Percentiles rank a stretch among this genome's conserved stretches.
These are phyloP conservation scores for Colletotrichum neosansevieriae DNA, from an alignment of 2,329 filamentous ascomycete genomes.

Conservation along the genomic window DNA sequence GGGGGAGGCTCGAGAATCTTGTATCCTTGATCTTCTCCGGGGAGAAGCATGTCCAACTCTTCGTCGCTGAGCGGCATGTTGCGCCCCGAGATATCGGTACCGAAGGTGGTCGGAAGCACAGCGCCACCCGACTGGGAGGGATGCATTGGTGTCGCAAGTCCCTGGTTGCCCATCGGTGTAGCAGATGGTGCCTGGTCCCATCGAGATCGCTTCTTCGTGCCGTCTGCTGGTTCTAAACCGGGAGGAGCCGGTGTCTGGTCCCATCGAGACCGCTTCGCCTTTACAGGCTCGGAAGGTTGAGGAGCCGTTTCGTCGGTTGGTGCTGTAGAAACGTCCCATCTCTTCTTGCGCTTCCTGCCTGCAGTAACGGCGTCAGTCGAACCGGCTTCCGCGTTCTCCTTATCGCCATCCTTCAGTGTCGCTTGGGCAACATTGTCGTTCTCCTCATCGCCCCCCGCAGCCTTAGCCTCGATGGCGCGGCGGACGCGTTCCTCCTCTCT, in stretches of 20 bases:
- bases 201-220: slow-evolving; percentile 80
- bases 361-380: slow-evolving; percentile 72
- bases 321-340: slow-evolving; percentile 86
- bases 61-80: slow-evolving; percentile 91
- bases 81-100: slow-evolving; percentile 82
- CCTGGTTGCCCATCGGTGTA: slow-evolving; percentile 78
- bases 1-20: slow-evolving; percentile 91
- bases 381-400: slow-evolving; percentile 79
- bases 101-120: slow-evolving; percentile 73
- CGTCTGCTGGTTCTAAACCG: slow-evolving; percentile 65
- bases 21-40: slow-evolving; percentile 89
- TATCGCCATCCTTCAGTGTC: slow-evolving; percentile 79
- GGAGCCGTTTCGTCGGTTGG: slow-evolving; percentile 62
- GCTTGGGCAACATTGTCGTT: slow-evolving; percentile 73
- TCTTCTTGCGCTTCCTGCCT: slow-evolving; percentile 88
- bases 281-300: slow-evolving; percentile 65
- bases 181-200: slow-evolving; percentile 93
- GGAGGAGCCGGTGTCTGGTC: slow-evolving; percentile 78
- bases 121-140: slow-evolving; percentile 70
- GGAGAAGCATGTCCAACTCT: slow-evolving; percentile 91
- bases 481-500: slow-evolving; percentile 91
- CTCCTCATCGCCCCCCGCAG: slow-evolving; percentile 68
- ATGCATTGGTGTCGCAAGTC: slow-evolving; percentile 83
- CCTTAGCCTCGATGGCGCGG: slow-evolving; percentile 82
- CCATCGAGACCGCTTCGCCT: slow-evolving; percentile 86